Evolutionary conservation across 2,329 filamentous ascomycete species (phyloP), one percentile per base, ranked within the genome.

Genomic region (Neocucurbitaria cava): DNA sequence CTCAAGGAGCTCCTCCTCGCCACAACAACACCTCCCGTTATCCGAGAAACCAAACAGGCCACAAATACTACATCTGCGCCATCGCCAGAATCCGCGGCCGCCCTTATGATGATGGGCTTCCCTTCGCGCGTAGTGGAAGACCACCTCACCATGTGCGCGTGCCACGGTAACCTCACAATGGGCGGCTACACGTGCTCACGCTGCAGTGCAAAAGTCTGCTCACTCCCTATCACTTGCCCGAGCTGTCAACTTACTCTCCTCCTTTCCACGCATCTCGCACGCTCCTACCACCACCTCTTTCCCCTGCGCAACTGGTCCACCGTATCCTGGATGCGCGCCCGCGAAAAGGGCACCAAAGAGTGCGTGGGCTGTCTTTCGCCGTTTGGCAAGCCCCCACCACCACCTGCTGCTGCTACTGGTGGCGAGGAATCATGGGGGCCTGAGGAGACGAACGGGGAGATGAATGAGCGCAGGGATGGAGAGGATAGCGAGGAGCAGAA

Each of bases 21-120:
- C 17, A 87, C 90, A 43, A 98, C 95, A 0, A 97, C 92, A 2
- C 95, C 95, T 1, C 95, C 94, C 0, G 89, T 92, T 17, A 91
- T 92, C 11, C 86, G 90, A 49, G 85, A 87, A 2, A 83, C 80
- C 13, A 51, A 56, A 49, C 85, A 87, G 2, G 83, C 80, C 15
- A 49, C 57, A 10, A 46, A 49, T 7, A 49, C 73, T 65, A 31
- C 70, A 62, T 49, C 70, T 56, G 52, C 75, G 51, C 59, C 66
- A 3, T 54, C 66, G 68, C 57, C 68, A 62, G 77, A 83, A 67
- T 69, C 68, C 13, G 74, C 81, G 68, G 77, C 72, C 51, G 82
- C 84, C 2, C 81, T 99, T 36, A 85, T 99, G 23, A 96, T 96
- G 90, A 99, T 99, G 94, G 95, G 95, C 4, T 99, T 99, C 70